phyloP scores from a whole-genome alignment of 208 protist species.

The Leishmania turanica region DNA sequence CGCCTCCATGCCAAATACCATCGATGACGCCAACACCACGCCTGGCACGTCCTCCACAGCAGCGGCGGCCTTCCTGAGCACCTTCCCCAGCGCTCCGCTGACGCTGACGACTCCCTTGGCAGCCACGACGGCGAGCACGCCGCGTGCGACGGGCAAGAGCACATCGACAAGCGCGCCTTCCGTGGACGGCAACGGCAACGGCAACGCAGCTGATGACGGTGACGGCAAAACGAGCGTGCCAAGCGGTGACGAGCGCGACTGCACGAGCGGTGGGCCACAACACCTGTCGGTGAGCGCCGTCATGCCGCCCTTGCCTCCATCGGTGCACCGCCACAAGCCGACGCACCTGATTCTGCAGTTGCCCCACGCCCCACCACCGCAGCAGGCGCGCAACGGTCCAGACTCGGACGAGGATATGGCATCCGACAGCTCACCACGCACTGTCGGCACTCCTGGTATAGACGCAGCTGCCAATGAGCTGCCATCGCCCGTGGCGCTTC shows the following conservation, averaged over 20 bases:
- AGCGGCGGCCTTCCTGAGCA: background rate
- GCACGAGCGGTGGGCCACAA: background rate
- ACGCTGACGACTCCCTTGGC: background rate
- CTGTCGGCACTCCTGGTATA: no score
- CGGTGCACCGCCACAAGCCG: conserved; percentile 24
- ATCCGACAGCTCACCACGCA: background rate
- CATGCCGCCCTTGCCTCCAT: conserved; percentile 28
- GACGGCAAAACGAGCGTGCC: background rate
- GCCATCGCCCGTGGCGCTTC: background rate
- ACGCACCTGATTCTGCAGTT: conserved; percentile 24
- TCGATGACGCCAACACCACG: background rate
- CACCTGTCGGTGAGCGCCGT: background rate
- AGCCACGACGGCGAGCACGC: background rate
- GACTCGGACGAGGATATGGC: conserved; percentile 4
- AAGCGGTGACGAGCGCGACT: background rate
- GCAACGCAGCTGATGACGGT: background rate
- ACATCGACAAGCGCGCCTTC: background rate
- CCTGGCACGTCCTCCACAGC: background rate
- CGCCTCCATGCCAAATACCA: conserved; percentile 3
- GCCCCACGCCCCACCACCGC: background rate
- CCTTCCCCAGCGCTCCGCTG: conserved; percentile 8
- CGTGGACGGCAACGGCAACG: background rate
- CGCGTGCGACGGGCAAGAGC: background rate
- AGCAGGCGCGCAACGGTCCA: background rate
- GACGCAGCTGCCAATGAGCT: background rate